phyloP scores from a whole-genome alignment of 2,329 filamentous ascomycete genomes.

The Byssoonygena ceratinophila region DNA sequence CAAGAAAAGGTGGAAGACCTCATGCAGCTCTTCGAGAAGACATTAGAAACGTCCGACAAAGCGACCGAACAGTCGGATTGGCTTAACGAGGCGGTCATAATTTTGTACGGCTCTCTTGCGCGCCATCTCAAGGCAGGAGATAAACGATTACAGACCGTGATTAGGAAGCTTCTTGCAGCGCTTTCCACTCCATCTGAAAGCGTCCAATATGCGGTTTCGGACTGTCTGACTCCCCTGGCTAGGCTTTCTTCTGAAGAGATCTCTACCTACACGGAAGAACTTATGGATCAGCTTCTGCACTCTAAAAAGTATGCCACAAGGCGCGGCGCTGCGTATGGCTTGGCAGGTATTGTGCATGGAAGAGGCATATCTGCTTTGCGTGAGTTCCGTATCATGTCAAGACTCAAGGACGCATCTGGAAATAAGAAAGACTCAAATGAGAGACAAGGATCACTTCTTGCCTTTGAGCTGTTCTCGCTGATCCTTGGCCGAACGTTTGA shows the following conservation, averaged over 20 bases:
- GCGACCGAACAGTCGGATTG: conserved; percentile 72
- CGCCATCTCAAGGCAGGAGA: conserved; percentile 80
- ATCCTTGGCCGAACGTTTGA: conserved; percentile 85
- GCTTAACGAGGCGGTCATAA: conserved; percentile 93
- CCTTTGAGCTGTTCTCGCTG: conserved; percentile 79
- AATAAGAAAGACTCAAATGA: conserved; percentile 90
- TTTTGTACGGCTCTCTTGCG: conserved; percentile 89
- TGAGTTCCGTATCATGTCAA: conserved; percentile 76
- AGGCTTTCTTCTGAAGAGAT: conserved; percentile 67
- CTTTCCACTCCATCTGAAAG: conserved; percentile 91
- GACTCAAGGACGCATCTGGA: conserved; percentile 70
- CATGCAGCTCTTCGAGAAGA: conserved; percentile 84
- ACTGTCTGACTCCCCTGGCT: conserved; percentile 86
- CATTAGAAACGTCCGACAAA: conserved; percentile 75
- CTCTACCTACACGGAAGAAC: conserved; percentile 65
- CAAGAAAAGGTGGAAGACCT: conserved; percentile 73
- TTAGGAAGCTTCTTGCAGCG: conserved; percentile 74
- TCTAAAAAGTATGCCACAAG: conserved; percentile 88
- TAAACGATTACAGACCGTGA: conserved; percentile 72
- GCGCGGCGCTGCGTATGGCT: conserved; percentile 85
- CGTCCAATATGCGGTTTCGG: conserved; percentile 91
- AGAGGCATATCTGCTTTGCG: conserved; percentile 70
- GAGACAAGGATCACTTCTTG: conserved; percentile 76
- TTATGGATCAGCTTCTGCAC: conserved; percentile 71
- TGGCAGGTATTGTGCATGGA: conserved; percentile 83